Conservation (phyloP, 2,329 filamentous ascomycete species). For the Fonsecaea pedrosoi region DNA sequence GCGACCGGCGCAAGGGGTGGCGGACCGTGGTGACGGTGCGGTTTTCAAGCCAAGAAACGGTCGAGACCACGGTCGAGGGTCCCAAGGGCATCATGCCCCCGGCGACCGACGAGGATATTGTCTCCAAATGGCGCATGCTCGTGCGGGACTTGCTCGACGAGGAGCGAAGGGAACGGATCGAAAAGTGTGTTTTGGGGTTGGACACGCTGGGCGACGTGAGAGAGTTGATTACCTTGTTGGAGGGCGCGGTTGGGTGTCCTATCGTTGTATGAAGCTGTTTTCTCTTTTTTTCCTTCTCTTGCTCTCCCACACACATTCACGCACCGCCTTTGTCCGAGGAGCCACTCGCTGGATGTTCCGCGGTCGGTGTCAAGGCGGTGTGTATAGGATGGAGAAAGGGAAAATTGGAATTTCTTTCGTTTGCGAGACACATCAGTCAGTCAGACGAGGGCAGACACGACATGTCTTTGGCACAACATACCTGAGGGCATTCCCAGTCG, state of each 20-base stretch:
- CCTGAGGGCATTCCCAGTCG: too few species aligned
- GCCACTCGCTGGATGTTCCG: too few species aligned
- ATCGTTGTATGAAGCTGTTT: conserved; percentile 9
- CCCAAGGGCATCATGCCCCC: conserved; percentile 46
- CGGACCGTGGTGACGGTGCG: conserved; percentile 35
- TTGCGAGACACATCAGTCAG: too few species aligned
- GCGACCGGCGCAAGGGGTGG: conserved; percentile 31
- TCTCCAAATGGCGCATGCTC: conserved; percentile 47
- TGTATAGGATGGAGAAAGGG: too few species aligned
- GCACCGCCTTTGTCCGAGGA: too few species aligned
- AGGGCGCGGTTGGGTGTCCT: conserved; percentile 23
- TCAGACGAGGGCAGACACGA: too few species aligned
- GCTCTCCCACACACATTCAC: too few species aligned
- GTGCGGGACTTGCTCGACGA: conserved; percentile 44
- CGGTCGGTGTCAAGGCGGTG: too few species aligned
- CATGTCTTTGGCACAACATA: too few species aligned
- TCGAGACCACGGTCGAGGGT: conserved; percentile 33
- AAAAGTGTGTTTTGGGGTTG: conserved; percentile 43
- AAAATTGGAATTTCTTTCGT: too few species aligned
- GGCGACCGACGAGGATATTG: conserved; percentile 49
- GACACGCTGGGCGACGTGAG: conserved; percentile 42
- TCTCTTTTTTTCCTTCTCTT: too few species aligned
- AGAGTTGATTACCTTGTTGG: conserved; percentile 35
- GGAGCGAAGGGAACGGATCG: conserved; percentile 42
- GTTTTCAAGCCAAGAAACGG: conserved; percentile 30